These are phyloP conservation scores for Mariannaea sp. DNA, from an alignment of 2,329 filamentous ascomycete genomes.

Conservation along the genomic window DNA sequence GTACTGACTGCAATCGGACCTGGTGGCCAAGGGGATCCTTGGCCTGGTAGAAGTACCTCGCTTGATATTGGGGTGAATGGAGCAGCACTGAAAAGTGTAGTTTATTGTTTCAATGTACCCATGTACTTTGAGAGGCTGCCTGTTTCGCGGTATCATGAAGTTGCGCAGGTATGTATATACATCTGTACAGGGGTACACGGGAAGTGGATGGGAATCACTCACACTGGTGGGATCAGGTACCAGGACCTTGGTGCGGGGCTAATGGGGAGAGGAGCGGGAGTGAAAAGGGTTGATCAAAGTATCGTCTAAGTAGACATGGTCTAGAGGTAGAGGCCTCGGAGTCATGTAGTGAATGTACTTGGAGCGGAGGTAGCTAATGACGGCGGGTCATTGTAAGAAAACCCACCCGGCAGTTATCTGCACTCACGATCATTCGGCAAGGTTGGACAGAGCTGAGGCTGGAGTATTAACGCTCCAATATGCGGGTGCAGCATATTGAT, in stretches of 20 bases:
- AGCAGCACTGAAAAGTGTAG: neutral
- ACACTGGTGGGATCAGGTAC: neutral
- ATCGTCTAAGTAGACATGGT: constrained; percentile 8
- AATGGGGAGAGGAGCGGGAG: constrained; percentile 4
- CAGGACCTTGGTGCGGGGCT: neutral
- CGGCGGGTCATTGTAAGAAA: neutral
- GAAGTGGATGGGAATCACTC: no score
- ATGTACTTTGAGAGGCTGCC: no score
- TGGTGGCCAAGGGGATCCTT: no score
- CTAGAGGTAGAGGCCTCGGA: neutral
- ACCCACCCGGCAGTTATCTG: neutral
- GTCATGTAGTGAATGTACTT: constrained; percentile 1
- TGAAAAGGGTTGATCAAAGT: constrained; percentile 4
- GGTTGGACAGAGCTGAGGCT: no score
- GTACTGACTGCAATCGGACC: no score
- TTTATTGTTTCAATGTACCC: neutral
- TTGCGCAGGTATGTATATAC: no score
- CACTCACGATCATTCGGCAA: no score
- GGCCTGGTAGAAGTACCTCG: no score
- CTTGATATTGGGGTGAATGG: neutral
- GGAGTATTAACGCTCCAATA: no score
- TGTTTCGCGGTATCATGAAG: no score
- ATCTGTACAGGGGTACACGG: no score
- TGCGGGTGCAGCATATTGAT: no score
- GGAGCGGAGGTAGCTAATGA: neutral